Percentiles rank a stretch among this genome's conserved stretches.
Conservation (phyloP, 2,329 filamentous ascomycete species). For the Beauveria medogensis region DNA sequence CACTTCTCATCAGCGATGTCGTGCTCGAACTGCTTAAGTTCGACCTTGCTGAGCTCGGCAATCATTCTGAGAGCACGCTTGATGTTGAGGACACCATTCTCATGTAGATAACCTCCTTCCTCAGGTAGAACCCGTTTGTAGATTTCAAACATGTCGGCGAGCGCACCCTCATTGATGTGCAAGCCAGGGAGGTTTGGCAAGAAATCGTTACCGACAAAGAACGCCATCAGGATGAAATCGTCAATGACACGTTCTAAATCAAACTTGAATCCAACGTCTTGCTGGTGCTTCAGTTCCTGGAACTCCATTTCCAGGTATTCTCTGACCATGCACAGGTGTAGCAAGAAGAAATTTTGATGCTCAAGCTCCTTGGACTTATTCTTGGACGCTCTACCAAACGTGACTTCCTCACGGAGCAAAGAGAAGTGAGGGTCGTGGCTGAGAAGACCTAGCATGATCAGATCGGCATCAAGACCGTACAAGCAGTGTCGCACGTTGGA, state of each 20-base stretch:
- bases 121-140: conserved; percentile 87
- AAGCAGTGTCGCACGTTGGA: conserved; percentile 92
- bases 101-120: conserved; percentile 92
- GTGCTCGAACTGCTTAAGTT: conserved; percentile 85
- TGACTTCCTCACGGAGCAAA: conserved; percentile 92
- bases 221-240: conserved; percentile 98
- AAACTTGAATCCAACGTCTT: conserved; percentile 66
- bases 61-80: conserved; percentile 68
- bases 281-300: conserved; percentile 75
- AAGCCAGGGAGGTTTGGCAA: conserved; percentile 91
- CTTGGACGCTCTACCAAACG: conserved; percentile 82
- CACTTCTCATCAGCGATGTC: conserved; percentile 85
- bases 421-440: conserved; percentile 99
- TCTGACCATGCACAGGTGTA: conserved; percentile 94
- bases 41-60: conserved; percentile 77
- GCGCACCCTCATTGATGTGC: conserved; percentile 95
- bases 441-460: conserved; percentile 96
- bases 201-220: conserved; percentile 99
- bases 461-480: conserved; percentile 92
- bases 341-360: conserved; percentile 96
- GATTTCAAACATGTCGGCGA: conserved; percentile 94
- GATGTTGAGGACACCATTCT: conserved; percentile 86
- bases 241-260: conserved; percentile 96
- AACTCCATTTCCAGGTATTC: conserved; percentile 97
- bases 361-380: conserved; percentile 92